These are phyloP conservation scores for Orobanche coerulescens DNA, from an alignment of 257 asterid genomes.

Conservation along the genomic window DNA sequence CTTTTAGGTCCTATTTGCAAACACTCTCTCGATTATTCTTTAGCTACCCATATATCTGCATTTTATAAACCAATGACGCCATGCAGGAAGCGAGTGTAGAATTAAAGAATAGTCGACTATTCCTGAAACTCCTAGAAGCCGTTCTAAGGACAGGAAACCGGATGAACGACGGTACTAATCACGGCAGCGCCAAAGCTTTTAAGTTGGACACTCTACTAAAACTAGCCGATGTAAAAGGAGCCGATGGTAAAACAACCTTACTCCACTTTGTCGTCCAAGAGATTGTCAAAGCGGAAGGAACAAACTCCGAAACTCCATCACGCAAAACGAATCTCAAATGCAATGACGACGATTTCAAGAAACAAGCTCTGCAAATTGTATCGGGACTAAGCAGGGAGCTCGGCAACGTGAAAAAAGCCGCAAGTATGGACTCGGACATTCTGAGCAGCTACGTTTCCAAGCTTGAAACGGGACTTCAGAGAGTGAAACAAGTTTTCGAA, in stretches of 20 bases:
- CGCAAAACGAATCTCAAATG: conserved; percentile 25
- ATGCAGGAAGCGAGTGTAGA: conserved; percentile 80
- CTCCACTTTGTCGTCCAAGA: conserved; percentile 93
- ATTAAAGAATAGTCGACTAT: conserved; percentile 72
- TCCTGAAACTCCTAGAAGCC: conserved; percentile 85
- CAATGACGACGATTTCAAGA: conserved; percentile 59
- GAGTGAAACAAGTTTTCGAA: conserved; percentile 45
- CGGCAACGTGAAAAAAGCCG: conserved; percentile 65
- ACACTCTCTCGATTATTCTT: too few relatives aligned
- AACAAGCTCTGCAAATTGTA: conserved; percentile 59
- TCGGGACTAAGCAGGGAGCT: conserved; percentile 75
- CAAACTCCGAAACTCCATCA: conserved; percentile 26
- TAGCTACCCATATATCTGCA: too few relatives aligned
- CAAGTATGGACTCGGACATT: conserved; percentile 87
- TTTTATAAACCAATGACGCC: conserved; percentile 16
- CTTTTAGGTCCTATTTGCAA: neutral
- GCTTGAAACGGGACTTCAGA: conserved; percentile 71
- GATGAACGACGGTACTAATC: conserved; percentile 76
- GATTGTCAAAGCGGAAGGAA: conserved; percentile 70
- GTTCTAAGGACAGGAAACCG: conserved; percentile 80
- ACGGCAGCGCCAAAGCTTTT: conserved; percentile 82
- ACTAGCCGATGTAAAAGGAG: conserved; percentile 76
- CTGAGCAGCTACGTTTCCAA: conserved; percentile 63
- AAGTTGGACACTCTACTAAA: conserved; percentile 76
- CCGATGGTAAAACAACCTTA: conserved; percentile 85